Conservation (phyloP, 2,329 filamentous ascomycete genomes). For the Xylaria sp. region DNA sequence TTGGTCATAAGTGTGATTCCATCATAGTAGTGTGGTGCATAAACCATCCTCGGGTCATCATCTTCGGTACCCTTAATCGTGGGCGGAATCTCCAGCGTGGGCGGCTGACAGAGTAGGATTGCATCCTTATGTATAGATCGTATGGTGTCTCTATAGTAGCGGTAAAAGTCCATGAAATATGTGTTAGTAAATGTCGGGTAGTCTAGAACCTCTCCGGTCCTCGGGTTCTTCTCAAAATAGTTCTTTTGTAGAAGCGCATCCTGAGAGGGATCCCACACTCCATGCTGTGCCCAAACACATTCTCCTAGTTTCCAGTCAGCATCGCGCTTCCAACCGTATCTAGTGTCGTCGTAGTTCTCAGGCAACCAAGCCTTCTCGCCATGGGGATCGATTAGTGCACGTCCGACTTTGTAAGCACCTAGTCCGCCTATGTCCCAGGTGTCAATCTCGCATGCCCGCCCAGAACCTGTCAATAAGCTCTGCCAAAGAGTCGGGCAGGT, state of each 20-base stretch:
- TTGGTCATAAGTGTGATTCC: slow-evolving; percentile 97
- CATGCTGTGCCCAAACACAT: slow-evolving; percentile 96
- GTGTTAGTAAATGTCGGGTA: slow-evolving; percentile 90
- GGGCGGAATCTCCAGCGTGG: slow-evolving; percentile 91
- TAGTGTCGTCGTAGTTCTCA: slow-evolving; percentile 82
- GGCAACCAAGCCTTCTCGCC: slow-evolving; percentile 88
- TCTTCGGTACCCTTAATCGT: slow-evolving; percentile 86
- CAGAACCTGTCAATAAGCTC: slow-evolving; percentile 89
- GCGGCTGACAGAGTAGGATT: slow-evolving; percentile 91
- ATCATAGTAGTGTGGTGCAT: slow-evolving; percentile 96
- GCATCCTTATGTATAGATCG: slow-evolving; percentile 80
- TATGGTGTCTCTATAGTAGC: slow-evolving; percentile 79
- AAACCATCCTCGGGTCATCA: slow-evolving; percentile 90
- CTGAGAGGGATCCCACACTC: slow-evolving; percentile 86
- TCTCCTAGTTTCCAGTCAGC: slow-evolving; percentile 91
- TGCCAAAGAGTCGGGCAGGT: slow-evolving; percentile 96
- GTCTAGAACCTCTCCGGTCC: slow-evolving; percentile 77
- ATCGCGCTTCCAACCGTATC: slow-evolving; percentile 91
- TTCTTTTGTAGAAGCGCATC: slow-evolving; percentile 84
- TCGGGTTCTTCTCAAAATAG: slow-evolving; percentile 86
- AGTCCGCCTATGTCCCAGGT: slow-evolving; percentile 94
- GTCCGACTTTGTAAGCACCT: slow-evolving; percentile 90
- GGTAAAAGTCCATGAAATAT: slow-evolving; percentile 89
- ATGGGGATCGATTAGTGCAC: slow-evolving; percentile 84
- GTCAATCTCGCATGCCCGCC: slow-evolving; percentile 87